A percentile compares a stretch with the other conserved stretches of the same genome.
These are phyloP conservation scores for Heritiera littoralis DNA, from an alignment of 345 rosid genomes.

Conservation along the genomic window DNA sequence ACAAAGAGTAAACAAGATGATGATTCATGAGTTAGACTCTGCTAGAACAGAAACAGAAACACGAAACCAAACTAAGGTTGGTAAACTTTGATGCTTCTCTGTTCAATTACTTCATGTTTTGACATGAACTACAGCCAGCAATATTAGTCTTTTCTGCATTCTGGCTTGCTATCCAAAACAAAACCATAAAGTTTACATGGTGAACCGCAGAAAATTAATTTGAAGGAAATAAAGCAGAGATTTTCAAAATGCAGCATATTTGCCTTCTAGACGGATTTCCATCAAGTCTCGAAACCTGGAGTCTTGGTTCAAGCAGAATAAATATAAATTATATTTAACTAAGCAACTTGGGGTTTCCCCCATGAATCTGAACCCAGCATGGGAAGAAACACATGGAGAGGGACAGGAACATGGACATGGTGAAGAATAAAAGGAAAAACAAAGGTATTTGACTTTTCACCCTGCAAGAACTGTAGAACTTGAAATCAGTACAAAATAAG, in stretches of 20 bases:
- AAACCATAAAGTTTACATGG: not conserved
- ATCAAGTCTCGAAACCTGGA: slow-evolving; percentile 77
- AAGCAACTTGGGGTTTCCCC: no score
- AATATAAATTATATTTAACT: no score
- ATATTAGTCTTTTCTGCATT: not conserved
- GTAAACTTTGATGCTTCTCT: not conserved
- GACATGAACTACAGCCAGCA: not conserved
- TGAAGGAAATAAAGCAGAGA: no score
- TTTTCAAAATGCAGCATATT: slow-evolving; percentile 33
- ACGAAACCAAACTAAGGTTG: not conserved
- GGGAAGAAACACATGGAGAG: no score
- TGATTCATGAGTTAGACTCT: not conserved
- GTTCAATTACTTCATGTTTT: not conserved
- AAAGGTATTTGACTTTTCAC: no score
- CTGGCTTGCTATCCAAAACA: not conserved
- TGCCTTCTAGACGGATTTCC: slow-evolving; percentile 85
- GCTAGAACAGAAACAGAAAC: not conserved
- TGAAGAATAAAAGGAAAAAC: no score
- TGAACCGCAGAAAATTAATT: not conserved
- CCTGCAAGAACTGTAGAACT: no score
- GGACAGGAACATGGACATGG: no score
- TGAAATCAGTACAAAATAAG: no score
- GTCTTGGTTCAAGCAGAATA: slow-evolving; percentile 71
- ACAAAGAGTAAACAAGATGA: not conserved
- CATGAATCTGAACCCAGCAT: no score